phyloP scores from a whole-genome alignment of 371 early-diverging fungal genomes.

The Lichtheimia corymbifera region DNA sequence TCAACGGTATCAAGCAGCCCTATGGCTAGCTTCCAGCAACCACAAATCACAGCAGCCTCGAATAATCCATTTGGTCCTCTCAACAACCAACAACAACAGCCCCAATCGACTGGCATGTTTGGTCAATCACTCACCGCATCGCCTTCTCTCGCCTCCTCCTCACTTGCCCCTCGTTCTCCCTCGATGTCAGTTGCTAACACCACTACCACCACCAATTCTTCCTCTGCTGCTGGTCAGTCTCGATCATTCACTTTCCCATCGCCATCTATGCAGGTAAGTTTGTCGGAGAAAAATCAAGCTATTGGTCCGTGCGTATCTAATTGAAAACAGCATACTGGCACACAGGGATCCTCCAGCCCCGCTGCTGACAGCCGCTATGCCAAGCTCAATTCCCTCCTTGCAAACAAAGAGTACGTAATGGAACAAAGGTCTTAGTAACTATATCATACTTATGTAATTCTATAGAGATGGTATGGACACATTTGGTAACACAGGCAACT shows the following conservation, averaged over 20 bases:
- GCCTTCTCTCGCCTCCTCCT: constrained; percentile 9
- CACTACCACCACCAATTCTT: not conserved
- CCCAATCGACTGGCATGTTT: constrained; percentile 11
- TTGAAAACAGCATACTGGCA: constrained; percentile 5
- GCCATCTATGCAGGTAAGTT: constrained; percentile 15
- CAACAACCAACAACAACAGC: constrained; percentile 10
- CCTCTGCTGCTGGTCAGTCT: constrained; percentile 18
- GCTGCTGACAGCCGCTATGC: constrained; percentile 14
- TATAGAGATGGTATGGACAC: constrained; percentile 52
- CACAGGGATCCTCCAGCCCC: constrained; percentile 8
- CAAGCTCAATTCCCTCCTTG: constrained; percentile 21
- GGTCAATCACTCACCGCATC: constrained; percentile 18
- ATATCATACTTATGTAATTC: not conserved
- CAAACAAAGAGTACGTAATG: constrained; percentile 20
- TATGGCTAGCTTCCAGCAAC: constrained; percentile 12
- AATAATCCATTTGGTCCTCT: constrained; percentile 28
- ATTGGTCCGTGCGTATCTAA: constrained; percentile 7
- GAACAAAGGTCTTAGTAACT: not conserved
- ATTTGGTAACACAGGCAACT: constrained; percentile 54
- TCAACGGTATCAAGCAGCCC: not conserved
- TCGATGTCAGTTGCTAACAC: constrained; percentile 9
- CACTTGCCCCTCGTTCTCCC: constrained; percentile 11
- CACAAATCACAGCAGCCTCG: constrained; percentile 15
- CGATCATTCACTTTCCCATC: constrained; percentile 20
- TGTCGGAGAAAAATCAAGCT: constrained; percentile 5